Percentiles rank a stretch among this genome's conserved stretches.
Conservation (phyloP, 1,139 yeast species). For the Blastobotrys aristatus region DNA sequence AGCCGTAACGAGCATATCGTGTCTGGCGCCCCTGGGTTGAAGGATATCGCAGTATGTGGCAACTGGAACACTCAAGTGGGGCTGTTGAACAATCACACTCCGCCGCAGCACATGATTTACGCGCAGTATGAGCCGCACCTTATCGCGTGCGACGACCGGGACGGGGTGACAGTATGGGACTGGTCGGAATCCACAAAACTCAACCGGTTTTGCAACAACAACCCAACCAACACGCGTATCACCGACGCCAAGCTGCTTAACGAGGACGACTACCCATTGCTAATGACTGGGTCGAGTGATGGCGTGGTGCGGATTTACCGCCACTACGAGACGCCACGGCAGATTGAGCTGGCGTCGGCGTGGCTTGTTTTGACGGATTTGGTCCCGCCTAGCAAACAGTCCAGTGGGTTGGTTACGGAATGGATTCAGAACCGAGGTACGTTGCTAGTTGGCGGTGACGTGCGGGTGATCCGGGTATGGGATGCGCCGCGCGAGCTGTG, state of each 20-base stretch:
- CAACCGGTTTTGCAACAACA: conserved; percentile 72
- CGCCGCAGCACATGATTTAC: conserved; percentile 72
- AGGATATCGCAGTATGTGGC: conserved; percentile 75
- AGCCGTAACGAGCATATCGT: conserved; percentile 83
- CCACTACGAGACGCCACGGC: conserved; percentile 56
- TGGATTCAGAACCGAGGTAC: conserved; percentile 98
- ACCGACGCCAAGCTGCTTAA: conserved; percentile 83
- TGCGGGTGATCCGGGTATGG: conserved; percentile 86
- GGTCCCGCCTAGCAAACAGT: conserved; percentile 42
- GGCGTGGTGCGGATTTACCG: conserved; percentile 86
- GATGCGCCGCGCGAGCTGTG: conserved; percentile 94
- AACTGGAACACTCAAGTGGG: conserved; percentile 73
- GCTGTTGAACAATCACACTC: conserved; percentile 65
- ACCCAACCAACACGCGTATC: conserved; percentile 81
- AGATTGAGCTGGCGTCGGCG: conserved; percentile 66
- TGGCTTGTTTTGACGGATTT: conserved; percentile 95
- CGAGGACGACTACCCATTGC: conserved; percentile 84
- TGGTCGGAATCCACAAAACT: conserved; percentile 62
- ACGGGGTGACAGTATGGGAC: conserved; percentile 81
- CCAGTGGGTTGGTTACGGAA: conserved; percentile 81
- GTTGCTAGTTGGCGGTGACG: conserved; percentile 89
- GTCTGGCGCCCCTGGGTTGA: conserved; percentile 85
- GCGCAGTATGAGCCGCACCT: conserved; percentile 87
- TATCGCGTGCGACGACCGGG: conserved; percentile 79
- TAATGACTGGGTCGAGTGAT: conserved; percentile 87